Conservation (phyloP, 2,329 filamentous ascomycete species). For the Aspergillus intermedius region DNA sequence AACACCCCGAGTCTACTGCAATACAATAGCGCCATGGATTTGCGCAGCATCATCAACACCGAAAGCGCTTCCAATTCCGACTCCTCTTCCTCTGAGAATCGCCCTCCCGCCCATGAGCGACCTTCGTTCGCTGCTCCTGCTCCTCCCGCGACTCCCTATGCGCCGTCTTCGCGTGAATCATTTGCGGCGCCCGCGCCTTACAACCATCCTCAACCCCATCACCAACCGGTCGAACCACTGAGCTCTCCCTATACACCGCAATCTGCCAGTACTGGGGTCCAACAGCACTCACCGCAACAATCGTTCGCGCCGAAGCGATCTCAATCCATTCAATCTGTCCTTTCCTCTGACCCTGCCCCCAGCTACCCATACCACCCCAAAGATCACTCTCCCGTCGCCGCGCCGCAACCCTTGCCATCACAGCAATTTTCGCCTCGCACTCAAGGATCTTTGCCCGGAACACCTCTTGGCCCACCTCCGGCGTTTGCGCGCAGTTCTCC, state of each 20-base stretch:
- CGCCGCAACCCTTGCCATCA: slow-evolving; percentile 23
- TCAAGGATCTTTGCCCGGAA: slow-evolving; percentile 42
- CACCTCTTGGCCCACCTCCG: slow-evolving; percentile 43
- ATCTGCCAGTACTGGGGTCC: slow-evolving; percentile 24
- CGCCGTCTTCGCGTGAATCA: slow-evolving; percentile 34
- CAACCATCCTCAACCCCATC: slow-evolving; percentile 17
- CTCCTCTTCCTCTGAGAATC: slow-evolving; percentile 17
- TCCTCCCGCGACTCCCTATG: slow-evolving; percentile 33
- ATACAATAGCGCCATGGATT: slow-evolving; percentile 38
- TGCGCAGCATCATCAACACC: slow-evolving; percentile 48
- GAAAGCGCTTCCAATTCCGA: slow-evolving; percentile 29
- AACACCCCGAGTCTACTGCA: background rate
- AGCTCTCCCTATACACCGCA: slow-evolving; percentile 37
- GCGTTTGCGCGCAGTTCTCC: slow-evolving; percentile 29
- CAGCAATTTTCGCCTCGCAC: slow-evolving; percentile 29
- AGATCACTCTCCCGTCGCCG: slow-evolving; percentile 30
- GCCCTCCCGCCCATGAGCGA: slow-evolving; percentile 21
- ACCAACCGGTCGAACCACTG: slow-evolving; percentile 20
- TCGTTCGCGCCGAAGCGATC: slow-evolving; percentile 34
- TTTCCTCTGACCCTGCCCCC: slow-evolving; percentile 24
- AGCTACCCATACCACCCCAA: slow-evolving; percentile 27
- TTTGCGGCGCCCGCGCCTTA: slow-evolving; percentile 24
- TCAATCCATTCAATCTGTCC: slow-evolving; percentile 34
- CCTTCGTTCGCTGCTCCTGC: slow-evolving; percentile 35
- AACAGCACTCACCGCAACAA: slow-evolving; percentile 24